Evolutionary conservation across 2,329 filamentous ascomycete species (phyloP).

Genomic region (Thielaviopsis populi): DNA sequence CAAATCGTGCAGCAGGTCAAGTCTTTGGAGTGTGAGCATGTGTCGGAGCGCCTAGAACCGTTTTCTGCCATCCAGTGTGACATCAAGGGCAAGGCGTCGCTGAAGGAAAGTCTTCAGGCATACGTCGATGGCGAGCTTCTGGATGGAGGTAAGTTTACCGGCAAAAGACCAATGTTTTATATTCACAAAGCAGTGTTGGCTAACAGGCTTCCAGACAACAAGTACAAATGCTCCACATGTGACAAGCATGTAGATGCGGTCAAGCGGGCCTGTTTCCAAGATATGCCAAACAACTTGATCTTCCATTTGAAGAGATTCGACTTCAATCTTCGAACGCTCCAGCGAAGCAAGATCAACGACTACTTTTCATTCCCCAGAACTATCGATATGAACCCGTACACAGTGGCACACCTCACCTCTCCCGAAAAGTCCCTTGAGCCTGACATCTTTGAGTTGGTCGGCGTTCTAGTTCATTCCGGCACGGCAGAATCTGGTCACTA

Average conservation of each 20-base stretch:
- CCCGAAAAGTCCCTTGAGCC: conserved; percentile 38
- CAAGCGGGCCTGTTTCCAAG: conserved; percentile 82
- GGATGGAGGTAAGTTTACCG: conserved; percentile 53
- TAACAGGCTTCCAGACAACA: conserved; percentile 51
- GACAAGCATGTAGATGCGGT: conserved; percentile 83
- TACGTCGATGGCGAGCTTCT: conserved; percentile 93
- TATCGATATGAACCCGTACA: conserved; percentile 83
- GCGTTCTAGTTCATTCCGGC: conserved; percentile 82
- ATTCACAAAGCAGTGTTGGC: conserved; percentile 19
- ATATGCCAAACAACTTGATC: conserved; percentile 84
- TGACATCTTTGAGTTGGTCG: conserved; percentile 87
- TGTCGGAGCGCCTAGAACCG: conserved; percentile 77
- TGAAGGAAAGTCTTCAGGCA: conserved; percentile 81
- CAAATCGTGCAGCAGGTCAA: conserved; percentile 89
- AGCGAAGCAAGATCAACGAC: conserved; percentile 88
- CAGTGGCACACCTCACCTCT: conserved; percentile 65
- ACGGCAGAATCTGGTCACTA: conserved; percentile 93
- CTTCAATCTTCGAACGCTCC: conserved; percentile 61
- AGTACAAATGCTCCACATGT: conserved; percentile 91
- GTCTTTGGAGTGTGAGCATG: conserved; percentile 84
- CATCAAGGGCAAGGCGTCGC: conserved; percentile 74
- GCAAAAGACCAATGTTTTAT: too few relatives aligned
- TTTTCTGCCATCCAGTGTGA: conserved; percentile 94
- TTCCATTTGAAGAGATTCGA: conserved; percentile 87
- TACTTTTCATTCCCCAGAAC: conserved; percentile 72